Evolutionary conservation across 805 yeast genomes (phyloP).

Genomic region (Cyberlindnera euphorbiiphila): DNA sequence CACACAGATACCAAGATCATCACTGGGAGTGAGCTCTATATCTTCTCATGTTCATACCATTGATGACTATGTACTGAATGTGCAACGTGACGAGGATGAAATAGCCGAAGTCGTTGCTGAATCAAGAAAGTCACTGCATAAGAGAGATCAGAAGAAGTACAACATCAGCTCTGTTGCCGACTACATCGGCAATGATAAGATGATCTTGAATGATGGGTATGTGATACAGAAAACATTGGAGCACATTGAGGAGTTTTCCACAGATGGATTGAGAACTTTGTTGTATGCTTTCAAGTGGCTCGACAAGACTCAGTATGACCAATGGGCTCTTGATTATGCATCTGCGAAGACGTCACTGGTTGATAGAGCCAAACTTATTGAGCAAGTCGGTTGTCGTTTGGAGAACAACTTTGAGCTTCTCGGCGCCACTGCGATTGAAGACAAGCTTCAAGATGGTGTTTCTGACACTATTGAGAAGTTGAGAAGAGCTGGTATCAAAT

Average conservation of each 20-base stretch:
- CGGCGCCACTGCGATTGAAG: slow-evolving; percentile 98
- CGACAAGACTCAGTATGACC: slow-evolving; percentile 49
- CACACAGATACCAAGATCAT: slow-evolving; percentile 30
- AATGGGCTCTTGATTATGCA: slow-evolving; percentile 65
- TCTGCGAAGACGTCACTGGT: slow-evolving; percentile 74
- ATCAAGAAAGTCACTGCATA: slow-evolving; percentile 55
- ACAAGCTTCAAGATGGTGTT: slow-evolving; percentile 94
- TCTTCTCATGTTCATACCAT: slow-evolving; percentile 37
- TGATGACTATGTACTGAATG: slow-evolving; percentile 44
- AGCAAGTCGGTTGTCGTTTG: slow-evolving; percentile 64
- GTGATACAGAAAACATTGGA: slow-evolving; percentile 79
- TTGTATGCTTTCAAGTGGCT: slow-evolving; percentile 79
- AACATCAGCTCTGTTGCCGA: slow-evolving; percentile 24
- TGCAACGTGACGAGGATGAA: slow-evolving; percentile 45
- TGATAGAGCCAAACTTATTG: slow-evolving; percentile 64
- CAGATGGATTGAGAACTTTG: slow-evolving; percentile 91
- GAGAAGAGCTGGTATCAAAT: slow-evolving; percentile 85
- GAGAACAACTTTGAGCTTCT: slow-evolving; percentile 66
- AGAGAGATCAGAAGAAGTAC: slow-evolving; percentile 56
- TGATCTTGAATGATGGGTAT: slow-evolving; percentile 69
- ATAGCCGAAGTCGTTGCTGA: slow-evolving; percentile 48
- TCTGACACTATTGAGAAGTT: slow-evolving; percentile 90
- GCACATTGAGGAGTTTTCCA: slow-evolving; percentile 90
- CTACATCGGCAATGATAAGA: slow-evolving; percentile 49
- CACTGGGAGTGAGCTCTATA: slow-evolving; percentile 26